Percentiles rank a stretch among this genome's conserved stretches.
phyloP scores from a whole-genome alignment of 495 filamentous ascomycete species.

The Melanomma pulvis-pyrius region DNA sequence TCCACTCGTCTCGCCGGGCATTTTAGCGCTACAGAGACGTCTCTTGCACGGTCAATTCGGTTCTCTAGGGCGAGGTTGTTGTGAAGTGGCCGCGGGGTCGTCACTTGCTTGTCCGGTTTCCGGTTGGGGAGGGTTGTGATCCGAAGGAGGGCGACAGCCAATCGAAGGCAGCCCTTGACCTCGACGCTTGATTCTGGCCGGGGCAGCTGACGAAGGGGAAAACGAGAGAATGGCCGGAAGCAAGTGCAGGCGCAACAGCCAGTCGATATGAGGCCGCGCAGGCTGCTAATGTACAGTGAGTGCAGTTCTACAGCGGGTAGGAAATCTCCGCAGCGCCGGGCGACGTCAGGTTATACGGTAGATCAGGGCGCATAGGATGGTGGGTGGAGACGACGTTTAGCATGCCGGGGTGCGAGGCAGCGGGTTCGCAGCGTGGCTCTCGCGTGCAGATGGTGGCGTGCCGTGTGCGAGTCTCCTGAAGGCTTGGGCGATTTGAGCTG shows the following conservation, averaged over 20 bases:
- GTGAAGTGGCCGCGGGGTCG: conserved; percentile 27
- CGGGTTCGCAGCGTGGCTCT: conserved; percentile 28
- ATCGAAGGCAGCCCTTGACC: conserved; percentile 12
- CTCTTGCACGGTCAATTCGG: neutral
- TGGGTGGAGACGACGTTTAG: conserved; percentile 31
- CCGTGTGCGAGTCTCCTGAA: conserved; percentile 23
- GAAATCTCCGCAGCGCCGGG: conserved; percentile 38
- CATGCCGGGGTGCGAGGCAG: conserved; percentile 17
- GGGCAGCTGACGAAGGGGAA: conserved; percentile 17
- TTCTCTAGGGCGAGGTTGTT: neutral
- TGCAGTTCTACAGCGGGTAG: conserved; percentile 7
- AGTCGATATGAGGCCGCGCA: conserved; percentile 18
- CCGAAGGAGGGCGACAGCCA: conserved; percentile 18
- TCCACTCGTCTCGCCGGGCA: conserved; percentile 60
- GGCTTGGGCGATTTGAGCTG: conserved; percentile 2
- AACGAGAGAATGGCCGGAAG: conserved; percentile 1
- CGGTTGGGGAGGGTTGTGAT: conserved; percentile 13
- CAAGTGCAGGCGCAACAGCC: conserved; percentile 1
- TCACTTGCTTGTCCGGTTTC: conserved; percentile 17
- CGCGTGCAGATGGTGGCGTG: conserved; percentile 34
- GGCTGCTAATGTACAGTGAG: conserved; percentile 18
- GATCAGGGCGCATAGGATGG: conserved; percentile 36
- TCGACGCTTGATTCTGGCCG: conserved; percentile 15
- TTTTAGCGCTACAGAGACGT: conserved; percentile 32
- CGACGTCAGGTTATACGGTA: conserved; percentile 28